Conservation (phyloP, 495 filamentous ascomycete species). For the Aspergillus haitiensis region DNA sequence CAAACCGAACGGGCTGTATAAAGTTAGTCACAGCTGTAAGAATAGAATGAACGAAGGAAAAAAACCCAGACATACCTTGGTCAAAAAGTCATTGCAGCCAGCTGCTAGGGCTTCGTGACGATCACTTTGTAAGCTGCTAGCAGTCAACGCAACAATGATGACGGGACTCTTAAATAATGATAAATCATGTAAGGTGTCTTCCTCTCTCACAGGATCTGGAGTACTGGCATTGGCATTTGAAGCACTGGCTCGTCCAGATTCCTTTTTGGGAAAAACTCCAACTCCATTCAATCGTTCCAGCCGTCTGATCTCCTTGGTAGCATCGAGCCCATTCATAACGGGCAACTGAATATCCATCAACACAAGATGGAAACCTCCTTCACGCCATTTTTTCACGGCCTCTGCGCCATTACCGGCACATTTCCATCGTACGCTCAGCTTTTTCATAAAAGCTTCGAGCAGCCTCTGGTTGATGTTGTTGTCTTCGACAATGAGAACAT, state of each 20-base stretch:
- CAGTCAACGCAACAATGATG: slow-evolving; percentile 96
- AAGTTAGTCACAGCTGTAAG: slow-evolving; percentile 18
- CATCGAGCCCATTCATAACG: slow-evolving; percentile 94
- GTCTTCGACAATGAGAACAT: slow-evolving; percentile 96
- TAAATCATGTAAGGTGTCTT: slow-evolving; percentile 65
- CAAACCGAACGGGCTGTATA: slow-evolving; percentile 86
- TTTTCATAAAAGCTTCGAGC: slow-evolving; percentile 93
- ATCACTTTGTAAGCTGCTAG: slow-evolving; percentile 89
- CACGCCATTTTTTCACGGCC: slow-evolving; percentile 88
- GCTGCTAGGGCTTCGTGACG: slow-evolving; percentile 92
- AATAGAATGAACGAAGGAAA: neutral
- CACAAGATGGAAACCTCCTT: slow-evolving; percentile 94
- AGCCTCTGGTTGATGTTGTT: slow-evolving; percentile 96
- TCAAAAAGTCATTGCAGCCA: slow-evolving; percentile 97
- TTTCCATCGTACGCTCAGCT: slow-evolving; percentile 96
- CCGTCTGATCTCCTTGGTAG: slow-evolving; percentile 93
- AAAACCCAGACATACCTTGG: slow-evolving; percentile 67
- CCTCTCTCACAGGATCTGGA: slow-evolving; percentile 42
- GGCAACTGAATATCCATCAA: slow-evolving; percentile 98
- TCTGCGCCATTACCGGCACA: slow-evolving; percentile 92
- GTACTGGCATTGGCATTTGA: slow-evolving; percentile 32
- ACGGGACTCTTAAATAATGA: slow-evolving; percentile 91
- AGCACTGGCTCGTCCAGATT: slow-evolving; percentile 41
- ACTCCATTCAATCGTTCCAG: slow-evolving; percentile 87
- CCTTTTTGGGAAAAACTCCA: slow-evolving; percentile 72